phyloP scores from a whole-genome alignment of 306 rosid genomes.

The Purshia tridentata region DNA sequence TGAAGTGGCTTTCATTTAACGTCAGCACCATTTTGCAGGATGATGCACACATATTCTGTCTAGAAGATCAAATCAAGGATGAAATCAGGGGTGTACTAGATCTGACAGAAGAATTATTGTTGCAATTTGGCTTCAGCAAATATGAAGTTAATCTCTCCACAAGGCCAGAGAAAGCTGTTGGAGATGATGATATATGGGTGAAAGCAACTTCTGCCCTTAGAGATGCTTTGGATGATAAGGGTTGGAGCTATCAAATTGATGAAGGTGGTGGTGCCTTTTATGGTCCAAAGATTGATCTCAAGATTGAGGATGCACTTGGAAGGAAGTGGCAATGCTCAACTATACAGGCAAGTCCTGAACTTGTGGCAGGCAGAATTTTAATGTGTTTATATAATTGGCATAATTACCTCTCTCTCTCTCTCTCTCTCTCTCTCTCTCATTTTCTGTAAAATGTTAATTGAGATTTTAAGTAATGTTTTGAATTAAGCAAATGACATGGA shows the following conservation, averaged over 20 bases:
- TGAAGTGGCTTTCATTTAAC: conserved; percentile 27
- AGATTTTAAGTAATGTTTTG: conserved; percentile 10
- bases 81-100: conserved; percentile 95
- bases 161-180: conserved; percentile 87
- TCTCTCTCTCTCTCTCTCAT: not conserved
- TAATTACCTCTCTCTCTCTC: not conserved
- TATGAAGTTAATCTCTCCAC: conserved; percentile 95
- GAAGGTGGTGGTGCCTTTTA: conserved; percentile 99
- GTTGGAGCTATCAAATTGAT: conserved; percentile 87
- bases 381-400: not conserved
- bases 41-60: conserved; percentile 96
- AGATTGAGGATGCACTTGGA: conserved; percentile 99
- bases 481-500: not conserved
- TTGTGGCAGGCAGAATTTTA: conserved; percentile 3
- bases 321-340: conserved; percentile 99
- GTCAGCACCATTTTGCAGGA: conserved; percentile 58
- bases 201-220: conserved; percentile 82
- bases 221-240: conserved; percentile 90
- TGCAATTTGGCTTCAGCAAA: conserved; percentile 86
- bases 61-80: conserved; percentile 86
- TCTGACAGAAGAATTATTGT: conserved; percentile 76
- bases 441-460: conserved; percentile 2
- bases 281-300: conserved; percentile 97
- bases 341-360: conserved; percentile 66
- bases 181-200: conserved; percentile 84